Evolutionary conservation across 169 alveolate species (phyloP), one percentile per base, ranked within the genome.

Genomic region (Plasmodium relictum): DNA sequence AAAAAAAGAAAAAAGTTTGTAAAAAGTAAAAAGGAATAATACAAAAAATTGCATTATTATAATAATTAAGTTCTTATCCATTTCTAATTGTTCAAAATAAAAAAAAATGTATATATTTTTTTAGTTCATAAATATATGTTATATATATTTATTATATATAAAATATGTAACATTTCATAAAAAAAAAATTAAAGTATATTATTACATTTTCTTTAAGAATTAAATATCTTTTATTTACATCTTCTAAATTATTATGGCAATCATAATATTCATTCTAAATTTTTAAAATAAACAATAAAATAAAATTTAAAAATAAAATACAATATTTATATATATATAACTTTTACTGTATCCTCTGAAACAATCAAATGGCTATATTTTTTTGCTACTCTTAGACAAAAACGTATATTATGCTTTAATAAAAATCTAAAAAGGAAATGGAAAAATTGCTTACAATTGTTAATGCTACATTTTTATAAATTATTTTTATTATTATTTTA

Each of bases 121-220:
- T 31, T 31, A 31, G 3, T 2, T 31, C 3, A 31, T 31, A 31
- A 31, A 31, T 31, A 2, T 31, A 3, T 31, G 1, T 31, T 31
- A 31, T 3, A 31, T 31, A 31, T 31, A n/a, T n/a, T n/a, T n/a
- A n/a, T n/a, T n/a, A n/a, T n/a, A 31, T 31, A 31, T 31, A 31
- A 31, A 52, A 52, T 20, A 6, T 52, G 6, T 9, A 5, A 14
- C 20, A 7, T 9, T 52, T 52, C 12, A 52, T 54, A 54, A 16
- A 54, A 54, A 12, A 54, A 14, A 10, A 54, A 10, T 6, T 0
- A 26, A 59, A 59, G 18, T 24, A 22, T 59, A 59, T 20, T 18
- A 16, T 68, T 83, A 83, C 91, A 83, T 83, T 83, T 70, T 83
- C 86, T 20, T 73, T 71, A 24, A 83, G 86, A 39, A 83, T 12